A percentile compares a stretch with the other conserved stretches of the same genome.
phyloP scores from a whole-genome alignment of 2,329 filamentous ascomycete species.

The Phialocephala subalpina region DNA sequence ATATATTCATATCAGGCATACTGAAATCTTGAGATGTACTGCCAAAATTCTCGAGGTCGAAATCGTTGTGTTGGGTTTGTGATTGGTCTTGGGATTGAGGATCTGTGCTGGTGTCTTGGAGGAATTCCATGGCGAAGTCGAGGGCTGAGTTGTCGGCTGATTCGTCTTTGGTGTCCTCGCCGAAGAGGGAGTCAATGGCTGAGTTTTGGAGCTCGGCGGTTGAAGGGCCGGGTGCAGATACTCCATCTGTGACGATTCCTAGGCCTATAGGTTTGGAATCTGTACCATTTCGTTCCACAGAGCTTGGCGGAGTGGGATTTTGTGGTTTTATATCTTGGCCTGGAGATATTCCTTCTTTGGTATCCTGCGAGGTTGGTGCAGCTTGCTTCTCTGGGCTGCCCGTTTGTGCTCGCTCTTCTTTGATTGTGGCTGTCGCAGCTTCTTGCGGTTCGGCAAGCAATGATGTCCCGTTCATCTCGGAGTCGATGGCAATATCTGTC shows the following conservation, averaged over 20 bases:
- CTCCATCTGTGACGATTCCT: constrained; percentile 37
- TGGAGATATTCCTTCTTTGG: constrained; percentile 23
- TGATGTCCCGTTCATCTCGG: constrained; percentile 7
- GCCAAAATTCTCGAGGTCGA: constrained; percentile 43
- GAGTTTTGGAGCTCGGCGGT: constrained; percentile 36
- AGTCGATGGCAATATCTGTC: background rate
- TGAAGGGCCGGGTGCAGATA: constrained; percentile 23
- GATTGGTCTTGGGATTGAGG: constrained; percentile 31
- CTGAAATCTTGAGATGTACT: constrained; percentile 48
- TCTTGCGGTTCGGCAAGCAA: constrained; percentile 14
- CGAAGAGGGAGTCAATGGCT: constrained; percentile 42
- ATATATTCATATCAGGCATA: constrained; percentile 44
- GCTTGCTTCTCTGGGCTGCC: constrained; percentile 27
- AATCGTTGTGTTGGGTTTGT: constrained; percentile 38
- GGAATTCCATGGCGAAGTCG: constrained; percentile 42
- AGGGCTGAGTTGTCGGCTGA: constrained; percentile 29
- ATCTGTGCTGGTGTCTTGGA: constrained; percentile 25
- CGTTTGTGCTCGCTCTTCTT: constrained; percentile 31
- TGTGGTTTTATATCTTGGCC: constrained; percentile 18
- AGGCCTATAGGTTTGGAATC: constrained; percentile 35
- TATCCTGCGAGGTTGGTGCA: constrained; percentile 22
- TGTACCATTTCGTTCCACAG: constrained; percentile 22
- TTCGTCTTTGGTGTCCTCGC: constrained; percentile 28
- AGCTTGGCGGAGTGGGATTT: constrained; percentile 35
- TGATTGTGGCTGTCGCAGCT: constrained; percentile 26